Base-by-base conservation (phyloP, 192 early-diverging fungal species). In the Rhizoclosmatium globosum region DNA sequence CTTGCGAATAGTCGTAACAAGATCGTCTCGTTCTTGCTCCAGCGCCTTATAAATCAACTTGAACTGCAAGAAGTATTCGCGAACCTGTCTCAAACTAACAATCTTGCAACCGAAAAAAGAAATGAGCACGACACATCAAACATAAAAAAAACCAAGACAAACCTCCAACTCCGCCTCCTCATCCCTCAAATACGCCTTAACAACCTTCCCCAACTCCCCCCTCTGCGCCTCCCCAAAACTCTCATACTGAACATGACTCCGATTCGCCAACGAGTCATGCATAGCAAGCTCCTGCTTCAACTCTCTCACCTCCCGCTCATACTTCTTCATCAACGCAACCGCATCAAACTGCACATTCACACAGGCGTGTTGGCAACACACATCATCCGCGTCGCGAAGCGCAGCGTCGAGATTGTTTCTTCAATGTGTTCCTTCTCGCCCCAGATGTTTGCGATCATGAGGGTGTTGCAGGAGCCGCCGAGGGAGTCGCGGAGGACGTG, bases 331-430 rank as follows among this genome's bases (percentile, higher is more conserved):
- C 46, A 91, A 77, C 4, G 89, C 90, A 21, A 90, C 21, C 1
- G 90, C 89, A 70, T 91, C 90, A 68, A 87, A 89, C 67, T 91
- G 89, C 3, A 91, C 82, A 77, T 91, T 91, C 45, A 89, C 43
- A 84, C 81, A 39, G 90, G 90, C 2, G 84, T 82, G 70, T 82
- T 86, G 42, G 83, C 66, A 2, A 91, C 90, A 70, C 90, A 91
- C 88, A 90, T 91, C 90, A 91, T 91, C 15, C 90, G 75, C 6
- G 89, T 91, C 3, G 89, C 89, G 76, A 91, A 91, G 6, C 90
- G 79, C 15, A 91, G 83, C 3, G 90, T 91, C 13, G 85, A 87
- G 21, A 91, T 91, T 15, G 90, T 91, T 88, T 91, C 90, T 80
- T 91, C 90, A 21, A 90, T 86, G 72, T 89, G 84, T 7, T 83